Conservation (phyloP, 306 rosid genomes). For the Trifolium pratense region DNA sequence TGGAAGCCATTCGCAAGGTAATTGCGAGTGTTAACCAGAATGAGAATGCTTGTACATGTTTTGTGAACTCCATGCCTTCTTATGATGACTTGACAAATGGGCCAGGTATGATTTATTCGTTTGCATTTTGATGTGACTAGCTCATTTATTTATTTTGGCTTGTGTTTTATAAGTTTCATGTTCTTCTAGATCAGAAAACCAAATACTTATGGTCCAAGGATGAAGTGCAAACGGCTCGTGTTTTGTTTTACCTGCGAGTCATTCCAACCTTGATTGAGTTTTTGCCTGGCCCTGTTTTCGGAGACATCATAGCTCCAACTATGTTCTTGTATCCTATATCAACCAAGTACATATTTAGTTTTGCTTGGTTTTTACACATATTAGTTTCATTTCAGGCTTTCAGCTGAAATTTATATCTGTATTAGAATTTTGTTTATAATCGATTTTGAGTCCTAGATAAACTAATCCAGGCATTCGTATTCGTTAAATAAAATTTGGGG, state of each 20-base stretch:
- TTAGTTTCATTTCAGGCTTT: not conserved
- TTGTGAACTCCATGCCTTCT: conserved; percentile 76
- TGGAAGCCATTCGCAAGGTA: conserved; percentile 84
- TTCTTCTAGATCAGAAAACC: conserved; percentile 50
- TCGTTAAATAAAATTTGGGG: conserved; percentile 27
- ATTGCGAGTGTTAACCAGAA: conserved; percentile 78
- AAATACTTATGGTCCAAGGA: conserved; percentile 76
- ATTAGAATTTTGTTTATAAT: conserved; percentile 13
- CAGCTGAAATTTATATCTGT: conserved; percentile 7
- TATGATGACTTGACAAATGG: conserved; percentile 71
- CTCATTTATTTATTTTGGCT: not conserved
- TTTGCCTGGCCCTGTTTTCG: conserved; percentile 66
- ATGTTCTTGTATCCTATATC: conserved; percentile 91
- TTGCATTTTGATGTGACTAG: conserved; percentile 20
- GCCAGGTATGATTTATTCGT: conserved; percentile 57
- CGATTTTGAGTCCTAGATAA: not conserved
- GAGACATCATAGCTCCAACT: conserved; percentile 65
- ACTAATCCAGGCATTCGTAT: not conserved
- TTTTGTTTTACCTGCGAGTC: conserved; percentile 81
- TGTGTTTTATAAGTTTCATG: conserved; percentile 5
- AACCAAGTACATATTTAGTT: not conserved
- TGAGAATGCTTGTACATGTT: conserved; percentile 66
- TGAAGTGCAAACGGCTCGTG: conserved; percentile 87
- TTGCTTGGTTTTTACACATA: not conserved
- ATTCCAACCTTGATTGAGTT: conserved; percentile 77